These are phyloP conservation scores for Paspalum vaginatum DNA, from an alignment of 176 grass and related monocot species.

Conservation along the genomic window DNA sequence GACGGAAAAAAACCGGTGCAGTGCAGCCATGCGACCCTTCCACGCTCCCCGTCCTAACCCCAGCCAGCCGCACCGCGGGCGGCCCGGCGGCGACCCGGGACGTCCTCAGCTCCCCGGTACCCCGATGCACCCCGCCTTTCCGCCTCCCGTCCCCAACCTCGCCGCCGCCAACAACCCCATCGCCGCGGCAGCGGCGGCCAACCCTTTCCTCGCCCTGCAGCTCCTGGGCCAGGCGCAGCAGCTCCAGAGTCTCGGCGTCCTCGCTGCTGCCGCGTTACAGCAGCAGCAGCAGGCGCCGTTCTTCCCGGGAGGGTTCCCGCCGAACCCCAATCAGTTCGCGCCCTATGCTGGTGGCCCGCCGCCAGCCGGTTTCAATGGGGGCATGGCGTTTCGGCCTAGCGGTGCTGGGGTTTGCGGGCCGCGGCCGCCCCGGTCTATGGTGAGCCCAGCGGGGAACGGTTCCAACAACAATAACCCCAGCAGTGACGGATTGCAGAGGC, in stretches of 20 bases:
- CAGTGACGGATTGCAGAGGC: neutral
- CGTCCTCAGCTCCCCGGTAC: slow-evolving; percentile 23
- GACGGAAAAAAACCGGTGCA: neutral
- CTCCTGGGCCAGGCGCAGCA: slow-evolving; percentile 59
- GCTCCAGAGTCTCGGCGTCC: slow-evolving; percentile 57
- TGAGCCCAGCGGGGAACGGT: slow-evolving; percentile 20
- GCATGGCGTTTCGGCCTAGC: slow-evolving; percentile 37
- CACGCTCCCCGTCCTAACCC: slow-evolving; percentile 52
- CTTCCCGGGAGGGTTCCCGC: slow-evolving; percentile 44
- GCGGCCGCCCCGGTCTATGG: slow-evolving; percentile 31
- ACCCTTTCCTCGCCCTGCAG: slow-evolving; percentile 58
- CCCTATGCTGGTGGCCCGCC: neutral
- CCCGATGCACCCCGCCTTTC: slow-evolving; percentile 40
- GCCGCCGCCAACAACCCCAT: slow-evolving; percentile 49
- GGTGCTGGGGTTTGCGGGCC: slow-evolving; percentile 13
- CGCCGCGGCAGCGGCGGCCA: slow-evolving; percentile 45
- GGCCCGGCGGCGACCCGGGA: slow-evolving; percentile 41
- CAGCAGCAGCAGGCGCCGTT: slow-evolving; percentile 38
- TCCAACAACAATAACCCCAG: neutral
- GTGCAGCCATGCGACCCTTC: slow-evolving; percentile 62
- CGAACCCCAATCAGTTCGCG: slow-evolving; percentile 51
- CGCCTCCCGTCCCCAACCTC: slow-evolving; percentile 40
- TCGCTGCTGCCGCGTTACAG: slow-evolving; percentile 47
- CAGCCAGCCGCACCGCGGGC: slow-evolving; percentile 23
- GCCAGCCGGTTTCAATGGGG: slow-evolving; percentile 24